These are phyloP conservation scores for Echium plantagineum DNA, from an alignment of 257 asterid genomes.

Conservation along the genomic window DNA sequence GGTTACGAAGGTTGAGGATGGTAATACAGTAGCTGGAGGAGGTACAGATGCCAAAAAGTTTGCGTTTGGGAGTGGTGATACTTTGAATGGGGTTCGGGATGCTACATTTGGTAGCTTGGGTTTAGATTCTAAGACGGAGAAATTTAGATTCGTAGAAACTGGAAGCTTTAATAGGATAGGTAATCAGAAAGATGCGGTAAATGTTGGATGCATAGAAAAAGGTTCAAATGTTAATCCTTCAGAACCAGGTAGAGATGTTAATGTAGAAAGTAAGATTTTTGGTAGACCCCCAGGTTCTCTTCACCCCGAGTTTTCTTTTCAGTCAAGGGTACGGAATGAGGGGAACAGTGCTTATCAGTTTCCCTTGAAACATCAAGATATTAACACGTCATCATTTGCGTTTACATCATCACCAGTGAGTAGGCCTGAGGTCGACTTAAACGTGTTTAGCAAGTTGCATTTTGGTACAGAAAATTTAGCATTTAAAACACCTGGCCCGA, in stretches of 20 bases:
- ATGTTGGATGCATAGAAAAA: constrained; percentile 12
- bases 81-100: constrained; percentile 18
- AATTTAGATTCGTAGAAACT: constrained; percentile 8
- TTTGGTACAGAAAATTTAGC: constrained; percentile 29
- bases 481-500: constrained; percentile 52
- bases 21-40: constrained; percentile 2
- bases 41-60: neutral
- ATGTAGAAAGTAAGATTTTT: constrained; percentile 19
- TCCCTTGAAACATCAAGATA: constrained; percentile 22
- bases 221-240: constrained; percentile 14
- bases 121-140: constrained; percentile 24
- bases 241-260: constrained; percentile 16
- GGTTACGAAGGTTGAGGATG: constrained; percentile 9
- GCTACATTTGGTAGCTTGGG: constrained; percentile 22
- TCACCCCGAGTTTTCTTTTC: constrained; percentile 35
- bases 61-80: constrained; percentile 9
- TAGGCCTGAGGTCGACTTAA: constrained; percentile 39
- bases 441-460: constrained; percentile 38
- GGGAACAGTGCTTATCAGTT: constrained; percentile 12
- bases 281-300: constrained; percentile 19
- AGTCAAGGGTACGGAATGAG: constrained; percentile 25
- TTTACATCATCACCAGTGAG: constrained; percentile 29
- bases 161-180: neutral
- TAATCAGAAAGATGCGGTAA: neutral
- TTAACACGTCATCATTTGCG: constrained; percentile 20